phyloP scores from a whole-genome alignment of 768 basidiomycete species.

The Boletus coccyginus region DNA sequence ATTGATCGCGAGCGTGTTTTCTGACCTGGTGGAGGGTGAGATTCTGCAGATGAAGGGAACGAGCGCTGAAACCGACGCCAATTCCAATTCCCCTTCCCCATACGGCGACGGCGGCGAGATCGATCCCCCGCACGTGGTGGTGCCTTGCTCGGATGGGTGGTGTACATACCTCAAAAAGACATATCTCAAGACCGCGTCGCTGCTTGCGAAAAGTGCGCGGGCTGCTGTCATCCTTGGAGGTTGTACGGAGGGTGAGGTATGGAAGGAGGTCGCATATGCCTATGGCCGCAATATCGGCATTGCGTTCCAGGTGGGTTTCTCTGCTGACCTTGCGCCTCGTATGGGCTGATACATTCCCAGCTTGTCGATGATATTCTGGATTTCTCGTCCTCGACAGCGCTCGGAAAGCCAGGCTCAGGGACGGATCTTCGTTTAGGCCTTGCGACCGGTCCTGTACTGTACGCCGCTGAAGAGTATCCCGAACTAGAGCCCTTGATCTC shows the following conservation, averaged over 20 bases:
- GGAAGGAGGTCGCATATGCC: slow-evolving; percentile 88
- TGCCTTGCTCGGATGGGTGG: slow-evolving; percentile 60
- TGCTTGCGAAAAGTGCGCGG: slow-evolving; percentile 86
- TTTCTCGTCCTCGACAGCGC: slow-evolving; percentile 72
- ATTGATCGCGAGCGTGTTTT: slow-evolving; percentile 85
- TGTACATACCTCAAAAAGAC: slow-evolving; percentile 85
- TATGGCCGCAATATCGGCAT: slow-evolving; percentile 90
- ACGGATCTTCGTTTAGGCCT: slow-evolving; percentile 81
- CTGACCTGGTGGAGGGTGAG: slow-evolving; percentile 95
- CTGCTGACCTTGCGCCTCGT: no score
- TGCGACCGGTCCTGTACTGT: slow-evolving; percentile 83
- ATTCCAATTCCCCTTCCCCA: no score
- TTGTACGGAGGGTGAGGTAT: slow-evolving; percentile 66
- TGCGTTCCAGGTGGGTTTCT: slow-evolving; percentile 78
- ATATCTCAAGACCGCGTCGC: slow-evolving; percentile 87
- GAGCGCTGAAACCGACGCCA: neutral
- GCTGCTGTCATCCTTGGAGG: slow-evolving; percentile 89
- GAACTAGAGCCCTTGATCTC: slow-evolving; percentile 74
- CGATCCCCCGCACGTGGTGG: slow-evolving; percentile 24
- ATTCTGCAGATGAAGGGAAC: slow-evolving; percentile 67
- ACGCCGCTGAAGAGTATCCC: slow-evolving; percentile 82
- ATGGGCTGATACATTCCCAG: slow-evolving; percentile 37
- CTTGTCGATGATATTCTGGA: slow-evolving; percentile 95
- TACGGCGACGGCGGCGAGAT: no score
- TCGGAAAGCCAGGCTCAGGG: slow-evolving; percentile 86